Evolutionary conservation across 495 filamentous ascomycete species (phyloP), one percentile per base, ranked within the genome.

Genomic region (Astrocystis sublimbata): DNA sequence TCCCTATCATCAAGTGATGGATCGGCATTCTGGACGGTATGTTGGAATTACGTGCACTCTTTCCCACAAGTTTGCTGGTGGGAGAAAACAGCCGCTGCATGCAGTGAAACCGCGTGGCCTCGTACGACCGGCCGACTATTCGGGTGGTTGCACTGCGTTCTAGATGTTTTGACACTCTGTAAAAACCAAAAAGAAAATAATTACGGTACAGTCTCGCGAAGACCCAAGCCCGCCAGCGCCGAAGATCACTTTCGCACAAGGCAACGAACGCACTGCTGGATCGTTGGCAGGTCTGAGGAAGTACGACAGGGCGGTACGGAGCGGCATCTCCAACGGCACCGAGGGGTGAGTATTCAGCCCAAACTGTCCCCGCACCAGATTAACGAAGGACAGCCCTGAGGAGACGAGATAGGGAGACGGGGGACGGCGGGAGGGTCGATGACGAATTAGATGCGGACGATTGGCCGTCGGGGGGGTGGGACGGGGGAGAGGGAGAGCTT

Each of bases 1-100:
- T 92, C 59, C 89, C 89, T 65, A 90, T 81, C 88, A 92, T 92
- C 72, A 92, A 79, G 78, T 92, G 89, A 71, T 92, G 89, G 70
- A 88, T 79, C 80, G 90, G 89, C 75, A 79, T 85, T 24, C 61
- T 76, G 55, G n/a, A 41, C 6, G 30, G 21, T 26, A 24, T 40
- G 47, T 9, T 40, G 51, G 40, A 24, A 31, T 24, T 31, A 21
- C 26, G 38, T 53, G 26, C 23, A 30, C 35, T 19, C 10, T 45
- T 45, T 45, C n/a, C n/a, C n/a, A n/a, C n/a, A n/a, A n/a, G n/a
- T n/a, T n/a, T n/a, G 33, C 58, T 35, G 15, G 43, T 28, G 21
- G 38, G 38, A 36, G 38, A n/a, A 40, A 23, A 31, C 36, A 52
- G 31, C 30, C 33, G 58, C 45, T 35, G 57, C 28, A 52, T 43